phyloP scores from a whole-genome alignment of 2,329 filamentous ascomycete genomes.

The Colletotrichum lindemuthianum region DNA sequence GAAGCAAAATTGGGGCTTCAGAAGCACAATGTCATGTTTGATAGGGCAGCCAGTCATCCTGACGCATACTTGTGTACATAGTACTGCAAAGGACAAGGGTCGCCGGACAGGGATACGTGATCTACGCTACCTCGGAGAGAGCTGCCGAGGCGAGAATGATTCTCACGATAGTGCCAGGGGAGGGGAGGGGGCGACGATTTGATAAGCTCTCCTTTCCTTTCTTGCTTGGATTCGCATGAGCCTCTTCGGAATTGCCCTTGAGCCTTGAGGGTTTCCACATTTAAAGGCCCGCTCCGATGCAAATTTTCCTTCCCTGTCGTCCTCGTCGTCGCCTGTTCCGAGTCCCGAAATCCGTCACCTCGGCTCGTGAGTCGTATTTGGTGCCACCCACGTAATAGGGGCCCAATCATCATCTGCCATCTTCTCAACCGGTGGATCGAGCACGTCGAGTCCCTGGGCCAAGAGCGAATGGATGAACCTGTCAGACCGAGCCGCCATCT shows the following conservation, averaged over 20 bases:
- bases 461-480: background rate
- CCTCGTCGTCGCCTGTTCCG: background rate
- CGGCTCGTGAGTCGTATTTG: conserved; percentile 9
- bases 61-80: background rate
- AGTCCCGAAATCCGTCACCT: conserved; percentile 33
- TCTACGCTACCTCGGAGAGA: conserved; percentile 21
- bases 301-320: conserved; percentile 4
- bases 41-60: background rate
- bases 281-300: background rate
- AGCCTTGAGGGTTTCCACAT: background rate
- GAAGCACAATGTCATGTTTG: conserved; percentile 4
- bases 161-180: no score
- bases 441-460: no score
- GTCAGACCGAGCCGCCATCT: background rate
- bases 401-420: background rate
- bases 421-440: no score
- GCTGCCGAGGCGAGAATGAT: conserved; percentile 23
- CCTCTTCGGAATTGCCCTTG: background rate
- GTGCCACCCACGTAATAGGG: conserved; percentile 23
- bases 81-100: conserved; percentile 7
- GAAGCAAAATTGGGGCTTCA: conserved; percentile 8
- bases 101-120: conserved; percentile 7
- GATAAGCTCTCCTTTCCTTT: background rate
- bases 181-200: background rate
- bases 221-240: background rate